Base-by-base conservation (phyloP, 2,329 filamentous ascomycete species). In the Chalaropsis ovoidea region DNA sequence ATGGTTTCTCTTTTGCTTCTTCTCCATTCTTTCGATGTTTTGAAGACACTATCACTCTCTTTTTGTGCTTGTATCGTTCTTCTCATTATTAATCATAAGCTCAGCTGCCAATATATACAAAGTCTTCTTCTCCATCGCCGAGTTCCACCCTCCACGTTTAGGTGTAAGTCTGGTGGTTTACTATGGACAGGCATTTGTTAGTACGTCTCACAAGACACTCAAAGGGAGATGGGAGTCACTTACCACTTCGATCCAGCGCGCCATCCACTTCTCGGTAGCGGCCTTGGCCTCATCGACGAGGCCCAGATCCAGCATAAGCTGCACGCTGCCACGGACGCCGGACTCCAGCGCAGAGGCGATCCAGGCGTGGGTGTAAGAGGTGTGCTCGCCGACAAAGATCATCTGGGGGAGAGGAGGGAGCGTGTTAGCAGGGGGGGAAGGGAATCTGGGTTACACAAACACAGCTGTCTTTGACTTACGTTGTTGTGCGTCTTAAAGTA, bases 301-400 rank as follows among this genome's bases (percentile, higher is more conserved):
- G 0, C 86, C 86, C 71, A 88, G 74, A 70, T 81, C 19, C 11
- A 87, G 75, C 72, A 88, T 73, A 68, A 88, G 69, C 73, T 89
- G 85, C 3, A 84, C 79, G 0, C 83, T 82, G 0, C 86, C 84
- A 1, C 86, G 77, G 1, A 89, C 82, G 0, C 84, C 86, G 11
- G 82, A 86, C 71, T 89, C 86, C 3, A 89, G 75, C 0, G 86
- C 86, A 2, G 81, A 83, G 41, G 81, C 81, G 62, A 88, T 86
- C 86, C 85, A 89, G 0, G 85, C 86, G 71, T 89, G 86, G 0
- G 86, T 90, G 71, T 86, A 88, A 6, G 80, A 82, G 0, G 86
- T 88, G 71, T 89, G 86, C 72, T 89, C 86, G 1, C 83, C 83
- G 5, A 87, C 76, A 67, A 88, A 88, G 42, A 89, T 82, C n/a